Conservation (phyloP, 306 rosid genomes). For the Cyamopsis tetragonoloba region DNA sequence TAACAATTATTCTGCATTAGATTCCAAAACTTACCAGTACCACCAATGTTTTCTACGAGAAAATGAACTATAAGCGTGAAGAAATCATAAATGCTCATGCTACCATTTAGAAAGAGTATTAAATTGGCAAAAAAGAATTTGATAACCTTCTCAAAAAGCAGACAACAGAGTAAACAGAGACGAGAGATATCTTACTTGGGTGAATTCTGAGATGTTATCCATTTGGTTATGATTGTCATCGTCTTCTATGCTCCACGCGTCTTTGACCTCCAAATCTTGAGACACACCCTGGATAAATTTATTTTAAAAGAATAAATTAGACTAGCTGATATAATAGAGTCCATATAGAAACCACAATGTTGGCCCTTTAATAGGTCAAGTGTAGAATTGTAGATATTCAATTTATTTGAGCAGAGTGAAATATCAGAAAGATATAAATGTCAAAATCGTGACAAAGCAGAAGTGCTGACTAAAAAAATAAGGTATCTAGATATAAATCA, state of each 20-base stretch:
- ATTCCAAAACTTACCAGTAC: conserved; percentile 5
- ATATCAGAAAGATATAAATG: conserved; percentile 10
- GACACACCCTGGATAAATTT: conserved; percentile 50
- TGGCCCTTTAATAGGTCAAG: background rate
- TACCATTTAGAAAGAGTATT: background rate
- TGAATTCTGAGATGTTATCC: conserved; percentile 33
- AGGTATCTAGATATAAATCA: conserved; percentile 1
- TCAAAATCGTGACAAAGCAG: background rate
- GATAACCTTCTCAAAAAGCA: conserved; percentile 1
- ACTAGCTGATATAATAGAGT: conserved; percentile 6
- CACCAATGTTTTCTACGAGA: background rate
- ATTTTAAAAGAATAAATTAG: conserved; percentile 17
- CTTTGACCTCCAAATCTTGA: conserved; percentile 46
- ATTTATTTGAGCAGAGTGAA: background rate
- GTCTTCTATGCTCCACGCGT: conserved; percentile 36
- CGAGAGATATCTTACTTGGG: conserved; percentile 42
- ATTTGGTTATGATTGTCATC: conserved; percentile 38
- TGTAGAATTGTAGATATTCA: background rate
- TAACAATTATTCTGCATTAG: background rate
- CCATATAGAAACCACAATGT: conserved; percentile 14
- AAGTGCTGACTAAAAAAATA: background rate
- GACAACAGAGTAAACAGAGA: conserved; percentile 9
- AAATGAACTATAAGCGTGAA: conserved; percentile 14
- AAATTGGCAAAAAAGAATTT: conserved; percentile 5
- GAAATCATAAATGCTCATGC: background rate